A percentile compares a stretch with the other conserved stretches of the same genome.
These are phyloP conservation scores for Sporisorium exsertum DNA, from an alignment of 1,284 basidiomycete species.

Conservation along the genomic window DNA sequence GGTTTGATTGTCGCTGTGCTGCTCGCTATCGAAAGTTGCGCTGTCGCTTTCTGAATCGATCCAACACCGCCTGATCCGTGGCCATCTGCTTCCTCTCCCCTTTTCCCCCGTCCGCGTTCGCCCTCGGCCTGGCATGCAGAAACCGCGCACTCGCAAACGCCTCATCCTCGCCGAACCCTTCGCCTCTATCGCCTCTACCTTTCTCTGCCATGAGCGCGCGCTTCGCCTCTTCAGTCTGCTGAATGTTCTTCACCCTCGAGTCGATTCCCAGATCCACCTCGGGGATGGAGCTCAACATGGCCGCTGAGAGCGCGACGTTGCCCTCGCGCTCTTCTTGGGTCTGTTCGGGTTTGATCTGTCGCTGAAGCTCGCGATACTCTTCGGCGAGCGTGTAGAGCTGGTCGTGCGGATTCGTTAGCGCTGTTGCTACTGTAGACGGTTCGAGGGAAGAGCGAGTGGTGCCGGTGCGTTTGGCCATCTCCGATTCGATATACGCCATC, in stretches of 20 bases:
- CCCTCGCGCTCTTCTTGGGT: conserved; percentile 79
- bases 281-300: conserved; percentile 93
- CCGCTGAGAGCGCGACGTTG: conserved; percentile 87
- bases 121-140: background rate
- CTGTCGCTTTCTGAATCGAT: conserved; percentile 70
- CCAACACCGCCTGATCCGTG: conserved; percentile 85
- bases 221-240: conserved; percentile 95
- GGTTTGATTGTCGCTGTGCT: too few relatives aligned
- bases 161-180: conserved; percentile 76
- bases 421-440: background rate
- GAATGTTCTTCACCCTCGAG: conserved; percentile 89
- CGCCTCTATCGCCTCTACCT: conserved; percentile 74
- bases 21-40: conserved; percentile 22
- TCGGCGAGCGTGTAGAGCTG: conserved; percentile 85
- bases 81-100: conserved; percentile 78
- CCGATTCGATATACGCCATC: conserved; percentile 97
- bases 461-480: conserved; percentile 78
- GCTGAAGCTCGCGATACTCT: conserved; percentile 71
- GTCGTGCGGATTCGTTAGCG: conserved; percentile 78
- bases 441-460: background rate
- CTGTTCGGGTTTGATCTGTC: conserved; percentile 72
- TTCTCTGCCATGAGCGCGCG: conserved; percentile 76
- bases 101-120: background rate
- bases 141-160: conserved; percentile 80
- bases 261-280: conserved; percentile 98